Conservation (phyloP, 2,329 filamentous ascomycete genomes). For the Aspergillus neotritici region DNA sequence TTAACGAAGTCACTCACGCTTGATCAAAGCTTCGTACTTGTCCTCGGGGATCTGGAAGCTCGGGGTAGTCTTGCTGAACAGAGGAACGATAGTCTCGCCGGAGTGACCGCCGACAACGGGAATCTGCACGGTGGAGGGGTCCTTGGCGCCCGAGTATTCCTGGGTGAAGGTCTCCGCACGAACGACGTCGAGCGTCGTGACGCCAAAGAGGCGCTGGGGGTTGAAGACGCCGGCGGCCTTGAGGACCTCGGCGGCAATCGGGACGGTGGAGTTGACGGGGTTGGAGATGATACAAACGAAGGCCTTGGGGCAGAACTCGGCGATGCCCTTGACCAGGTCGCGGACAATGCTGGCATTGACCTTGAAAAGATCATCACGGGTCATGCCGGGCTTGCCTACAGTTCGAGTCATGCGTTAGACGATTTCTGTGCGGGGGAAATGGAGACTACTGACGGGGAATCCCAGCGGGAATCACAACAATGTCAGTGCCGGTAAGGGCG, state of each 20-base stretch:
- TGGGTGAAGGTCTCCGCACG: conserved; percentile 96
- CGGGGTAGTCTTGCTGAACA: conserved; percentile 88
- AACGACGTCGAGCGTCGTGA: conserved; percentile 97
- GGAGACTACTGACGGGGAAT: conserved; percentile 72
- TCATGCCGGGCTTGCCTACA: conserved; percentile 97
- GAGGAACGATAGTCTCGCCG: conserved; percentile 93
- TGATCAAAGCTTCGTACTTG: conserved; percentile 83
- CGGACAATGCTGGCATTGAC: conserved; percentile 98
- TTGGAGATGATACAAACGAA: conserved; percentile 97
- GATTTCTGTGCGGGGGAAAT: background rate
- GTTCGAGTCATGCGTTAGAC: conserved; percentile 16
- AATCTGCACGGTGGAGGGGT: conserved; percentile 76
- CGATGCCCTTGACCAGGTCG: conserved; percentile 80
- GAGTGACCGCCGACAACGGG: conserved; percentile 97
- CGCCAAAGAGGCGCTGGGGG: conserved; percentile 92
- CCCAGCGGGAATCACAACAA: conserved; percentile 94
- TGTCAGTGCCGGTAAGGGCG: conserved; percentile 86
- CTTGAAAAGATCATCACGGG: conserved; percentile 98
- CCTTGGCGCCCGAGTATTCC: conserved; percentile 72
- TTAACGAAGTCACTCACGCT: conserved; percentile 53
- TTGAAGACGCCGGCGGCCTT: conserved; percentile 92
- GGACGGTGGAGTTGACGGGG: conserved; percentile 98
- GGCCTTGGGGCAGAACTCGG: conserved; percentile 84
- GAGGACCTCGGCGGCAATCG: conserved; percentile 93
- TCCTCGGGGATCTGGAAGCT: conserved; percentile 74